Evolutionary conservation across 371 early-diverging fungal genomes (phyloP), one percentile per base, ranked within the genome.

Genomic region (Syncephalis fuscata): DNA sequence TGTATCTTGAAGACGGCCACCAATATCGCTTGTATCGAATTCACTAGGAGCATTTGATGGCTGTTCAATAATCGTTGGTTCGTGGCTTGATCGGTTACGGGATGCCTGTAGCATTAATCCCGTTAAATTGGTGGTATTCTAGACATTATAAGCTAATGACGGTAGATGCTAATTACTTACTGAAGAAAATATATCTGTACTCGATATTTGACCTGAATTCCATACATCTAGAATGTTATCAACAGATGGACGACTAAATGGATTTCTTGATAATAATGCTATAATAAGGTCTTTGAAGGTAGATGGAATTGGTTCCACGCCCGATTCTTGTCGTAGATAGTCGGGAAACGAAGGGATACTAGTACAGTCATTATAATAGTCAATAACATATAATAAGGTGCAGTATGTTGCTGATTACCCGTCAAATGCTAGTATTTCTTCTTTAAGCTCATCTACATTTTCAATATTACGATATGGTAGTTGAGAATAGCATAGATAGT

Each of bases 401-500:
- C n/a, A 26, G 22, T 22, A 8, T 8, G 7, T 45, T 26, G 22
- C 22, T 43, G 11, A 41, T 19, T 41, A 51, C 51, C 37, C 20
- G 10, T 51, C 54, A 46, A 85, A 81, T 10, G 50, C 60, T 20
- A 88, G 51, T 27, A 95, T 88, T 52, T 92, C 93, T 17, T 64
- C 60, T 38, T 73, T 70, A 36, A 95, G 58, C 14, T 70, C 39
- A 54, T 92, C 95, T 16, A 95, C 76, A 57, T 94, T 90, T 27
- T 92, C 89, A 40, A 88, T 73, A 37, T 86, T 76, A 19, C 63
- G 51, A 55, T 83, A 95, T 0, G 96, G 96, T 19, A 95, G 68
- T 9, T 64, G 51, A 3, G 85, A 76, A 49, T 85, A 92, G 54
- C 89, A 89, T 10, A 93, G 66, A 48, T 77, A 91, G 60, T 88